Conservation (phyloP, 1,139 yeast species). For the Casaregolazyma suthepensis region DNA sequence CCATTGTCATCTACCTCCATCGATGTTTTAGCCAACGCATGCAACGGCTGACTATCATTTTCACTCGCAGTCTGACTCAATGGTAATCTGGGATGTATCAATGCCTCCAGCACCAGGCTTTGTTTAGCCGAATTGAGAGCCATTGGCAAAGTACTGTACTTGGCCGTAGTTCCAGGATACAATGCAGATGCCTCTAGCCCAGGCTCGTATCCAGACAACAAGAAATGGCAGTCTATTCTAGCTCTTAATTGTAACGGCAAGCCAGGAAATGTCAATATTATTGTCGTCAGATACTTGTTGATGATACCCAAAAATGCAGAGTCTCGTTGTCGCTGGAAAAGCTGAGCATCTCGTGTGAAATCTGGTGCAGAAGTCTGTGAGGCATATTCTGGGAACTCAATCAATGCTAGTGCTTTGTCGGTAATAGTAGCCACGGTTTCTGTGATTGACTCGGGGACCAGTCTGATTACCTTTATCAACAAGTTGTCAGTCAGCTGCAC, state of each 20-base stretch:
- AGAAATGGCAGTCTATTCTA: constrained; percentile 51
- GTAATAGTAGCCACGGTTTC: neutral
- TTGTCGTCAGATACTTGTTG: constrained; percentile 43
- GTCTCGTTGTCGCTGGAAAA: constrained; percentile 6
- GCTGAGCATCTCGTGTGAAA: constrained; percentile 3
- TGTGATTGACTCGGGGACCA: neutral
- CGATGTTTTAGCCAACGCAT: neutral
- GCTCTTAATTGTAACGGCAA: constrained; percentile 61
- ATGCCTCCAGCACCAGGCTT: constrained; percentile 42
- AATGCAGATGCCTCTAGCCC: constrained; percentile 42
- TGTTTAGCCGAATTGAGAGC: constrained; percentile 40
- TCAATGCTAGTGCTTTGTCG: neutral
- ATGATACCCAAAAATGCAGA: constrained; percentile 26
- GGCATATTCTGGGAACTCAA: neutral
- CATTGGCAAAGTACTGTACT: constrained; percentile 63
- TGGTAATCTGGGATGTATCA: constrained; percentile 77
- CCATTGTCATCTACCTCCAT: neutral
- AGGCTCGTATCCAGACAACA: constrained; percentile 40
- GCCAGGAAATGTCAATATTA: constrained; percentile 44
- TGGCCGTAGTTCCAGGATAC: constrained; percentile 57
- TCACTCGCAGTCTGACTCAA: constrained; percentile 32
- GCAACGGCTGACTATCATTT: constrained; percentile 23
- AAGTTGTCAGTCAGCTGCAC: neutral
- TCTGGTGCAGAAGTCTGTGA: neutral
- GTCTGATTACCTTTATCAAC: neutral